Evolutionary conservation across 768 basidiomycete species (phyloP).

Genomic region (Rhizopogon vesiculosus): DNA sequence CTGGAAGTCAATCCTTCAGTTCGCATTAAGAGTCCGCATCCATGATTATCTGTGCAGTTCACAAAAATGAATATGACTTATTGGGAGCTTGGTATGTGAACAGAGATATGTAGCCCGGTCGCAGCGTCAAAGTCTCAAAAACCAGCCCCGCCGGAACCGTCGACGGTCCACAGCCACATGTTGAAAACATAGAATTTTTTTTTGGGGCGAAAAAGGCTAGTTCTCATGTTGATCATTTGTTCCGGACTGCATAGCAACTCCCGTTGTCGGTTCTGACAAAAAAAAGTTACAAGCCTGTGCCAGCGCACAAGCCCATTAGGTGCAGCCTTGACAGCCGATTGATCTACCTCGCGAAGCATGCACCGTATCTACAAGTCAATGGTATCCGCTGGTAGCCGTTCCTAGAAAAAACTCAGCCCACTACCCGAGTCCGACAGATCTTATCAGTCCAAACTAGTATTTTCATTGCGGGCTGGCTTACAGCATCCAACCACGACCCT

Average conservation of each 20-base stretch:
- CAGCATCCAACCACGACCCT: slow-evolving; percentile 4
- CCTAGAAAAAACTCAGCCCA: slow-evolving; percentile 8
- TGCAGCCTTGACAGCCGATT: neutral
- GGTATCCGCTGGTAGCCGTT: neutral
- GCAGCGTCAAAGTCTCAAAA: no score
- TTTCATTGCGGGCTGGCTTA: neutral
- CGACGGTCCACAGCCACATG: neutral
- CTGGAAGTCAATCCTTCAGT: no score
- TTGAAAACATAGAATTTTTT: slow-evolving; percentile 1
- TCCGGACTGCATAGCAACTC: slow-evolving; percentile 29
- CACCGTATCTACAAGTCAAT: neutral
- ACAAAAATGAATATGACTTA: no score
- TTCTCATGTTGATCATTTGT: slow-evolving; percentile 17
- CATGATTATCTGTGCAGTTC: no score
- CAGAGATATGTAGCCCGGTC: neutral
- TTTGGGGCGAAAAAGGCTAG: slow-evolving; percentile 18
- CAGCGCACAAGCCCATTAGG: neutral
- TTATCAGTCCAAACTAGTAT: slow-evolving; percentile 7
- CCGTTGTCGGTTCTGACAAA: slow-evolving; percentile 7
- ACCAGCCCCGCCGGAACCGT: neutral
- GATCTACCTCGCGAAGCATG: neutral
- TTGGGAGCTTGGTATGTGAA: neutral
- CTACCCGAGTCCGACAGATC: slow-evolving; percentile 8
- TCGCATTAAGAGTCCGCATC: no score
- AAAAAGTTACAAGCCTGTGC: neutral